phyloP scores from a whole-genome alignment of 345 rosid species.

The Carallia pectinifolia region DNA sequence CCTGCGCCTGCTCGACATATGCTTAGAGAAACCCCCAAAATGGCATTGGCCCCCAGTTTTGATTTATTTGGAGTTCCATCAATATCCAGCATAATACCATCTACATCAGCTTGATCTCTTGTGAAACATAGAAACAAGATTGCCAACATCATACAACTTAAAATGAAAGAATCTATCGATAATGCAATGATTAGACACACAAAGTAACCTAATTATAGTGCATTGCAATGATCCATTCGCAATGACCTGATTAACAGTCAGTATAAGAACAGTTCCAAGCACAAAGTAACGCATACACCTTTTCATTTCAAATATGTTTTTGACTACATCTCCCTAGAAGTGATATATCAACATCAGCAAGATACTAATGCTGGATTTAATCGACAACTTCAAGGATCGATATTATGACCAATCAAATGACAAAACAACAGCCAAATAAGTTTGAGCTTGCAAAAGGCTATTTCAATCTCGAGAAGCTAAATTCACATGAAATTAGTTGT shows the following conservation, averaged over 20 bases:
- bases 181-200: neutral
- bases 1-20: conserved; percentile 97
- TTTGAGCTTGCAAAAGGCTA: too few species aligned
- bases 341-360: neutral
- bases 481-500: too few species aligned
- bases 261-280: too few species aligned
- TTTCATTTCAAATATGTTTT: too few species aligned
- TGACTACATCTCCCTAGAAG: too few species aligned
- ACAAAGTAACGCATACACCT: too few species aligned
- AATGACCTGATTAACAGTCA: too few species aligned
- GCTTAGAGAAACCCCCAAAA: conserved; percentile 90
- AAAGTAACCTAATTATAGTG: too few species aligned
- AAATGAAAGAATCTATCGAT: neutral
- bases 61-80: conserved; percentile 95
- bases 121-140: conserved; percentile 6
- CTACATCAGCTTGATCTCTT: conserved; percentile 90
- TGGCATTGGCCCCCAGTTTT: conserved; percentile 86
- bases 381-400: neutral
- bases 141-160: conserved; percentile 5
- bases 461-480: too few species aligned
- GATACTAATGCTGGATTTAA: neutral
- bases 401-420: neutral
- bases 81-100: conserved; percentile 79
- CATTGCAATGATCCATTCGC: too few species aligned
- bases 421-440: too few species aligned